phyloP scores from a whole-genome alignment of 2,329 filamentous ascomycete species.

The Colletotrichum cuscutae region DNA sequence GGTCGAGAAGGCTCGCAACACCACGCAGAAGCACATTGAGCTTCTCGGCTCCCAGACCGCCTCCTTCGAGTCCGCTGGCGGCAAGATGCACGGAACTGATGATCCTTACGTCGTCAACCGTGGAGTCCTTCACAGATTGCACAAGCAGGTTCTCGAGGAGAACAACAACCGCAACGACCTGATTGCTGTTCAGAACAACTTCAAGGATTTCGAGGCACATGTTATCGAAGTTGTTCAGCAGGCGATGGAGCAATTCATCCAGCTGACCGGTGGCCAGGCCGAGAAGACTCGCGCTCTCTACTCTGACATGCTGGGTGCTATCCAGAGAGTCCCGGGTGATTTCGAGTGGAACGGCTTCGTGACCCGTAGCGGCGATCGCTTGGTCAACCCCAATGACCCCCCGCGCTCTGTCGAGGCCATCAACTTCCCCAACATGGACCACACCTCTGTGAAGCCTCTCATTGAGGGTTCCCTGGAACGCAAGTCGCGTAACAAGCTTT shows the following conservation, averaged over 20 bases:
- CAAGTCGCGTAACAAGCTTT: slow-evolving; percentile 87
- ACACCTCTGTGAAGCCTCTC: slow-evolving; percentile 80
- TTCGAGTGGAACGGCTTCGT: slow-evolving; percentile 94
- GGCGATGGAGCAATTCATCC: slow-evolving; percentile 84
- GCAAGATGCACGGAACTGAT: slow-evolving; percentile 75
- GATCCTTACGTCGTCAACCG: slow-evolving; percentile 92
- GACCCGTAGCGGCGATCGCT: slow-evolving; percentile 73
- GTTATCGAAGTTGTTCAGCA: slow-evolving; percentile 85
- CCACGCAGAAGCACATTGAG: slow-evolving; percentile 96
- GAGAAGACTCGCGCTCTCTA: slow-evolving; percentile 86
- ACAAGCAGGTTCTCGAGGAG: slow-evolving; percentile 92
- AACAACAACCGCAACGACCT: slow-evolving; percentile 96
- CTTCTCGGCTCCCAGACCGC: slow-evolving; percentile 88
- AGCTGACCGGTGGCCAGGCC: slow-evolving; percentile 81
- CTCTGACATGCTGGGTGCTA: slow-evolving; percentile 80
- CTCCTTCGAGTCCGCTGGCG: slow-evolving; percentile 79
- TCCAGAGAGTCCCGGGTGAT: slow-evolving; percentile 82
- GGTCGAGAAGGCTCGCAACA: slow-evolving; percentile 87
- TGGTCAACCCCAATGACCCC: slow-evolving; percentile 82
- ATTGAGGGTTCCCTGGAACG: slow-evolving; percentile 91
- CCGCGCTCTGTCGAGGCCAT: slow-evolving; percentile 80
- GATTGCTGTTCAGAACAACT: slow-evolving; percentile 90
- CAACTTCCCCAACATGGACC: slow-evolving; percentile 88
- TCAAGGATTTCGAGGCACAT: slow-evolving; percentile 87
- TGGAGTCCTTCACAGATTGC: slow-evolving; percentile 83